A percentile compares a stretch with the other conserved stretches of the same genome.
phyloP scores from a whole-genome alignment of 495 filamentous ascomycete genomes.

The Annulohypoxylon maeteangense region DNA sequence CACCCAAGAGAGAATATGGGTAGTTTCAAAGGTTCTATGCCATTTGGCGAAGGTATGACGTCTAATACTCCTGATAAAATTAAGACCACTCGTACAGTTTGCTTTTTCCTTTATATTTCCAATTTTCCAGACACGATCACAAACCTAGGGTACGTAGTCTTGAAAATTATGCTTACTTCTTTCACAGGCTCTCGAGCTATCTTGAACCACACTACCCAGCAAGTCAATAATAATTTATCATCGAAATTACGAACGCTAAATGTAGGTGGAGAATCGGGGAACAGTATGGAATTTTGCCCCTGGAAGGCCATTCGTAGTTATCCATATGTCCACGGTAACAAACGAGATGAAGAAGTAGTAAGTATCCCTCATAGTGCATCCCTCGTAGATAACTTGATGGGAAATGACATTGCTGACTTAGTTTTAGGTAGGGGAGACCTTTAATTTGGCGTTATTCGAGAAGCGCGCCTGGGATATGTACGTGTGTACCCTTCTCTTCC shows the following conservation, averaged over 20 bases:
- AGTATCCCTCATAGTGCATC: conserved; percentile 25
- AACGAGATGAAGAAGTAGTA: conserved; percentile 56
- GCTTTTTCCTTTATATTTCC: not conserved
- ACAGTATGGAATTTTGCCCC: conserved; percentile 63
- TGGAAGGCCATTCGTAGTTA: conserved; percentile 68
- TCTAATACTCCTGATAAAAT: not conserved
- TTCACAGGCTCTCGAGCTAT: not conserved
- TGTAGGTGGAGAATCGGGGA: conserved; percentile 42
- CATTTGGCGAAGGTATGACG: not conserved
- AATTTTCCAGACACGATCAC: not conserved
- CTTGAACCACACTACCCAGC: not conserved
- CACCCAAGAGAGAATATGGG: not conserved
- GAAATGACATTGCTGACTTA: conserved; percentile 11
- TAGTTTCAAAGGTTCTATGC: not conserved
- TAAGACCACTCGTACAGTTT: not conserved
- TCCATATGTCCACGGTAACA: conserved; percentile 67
- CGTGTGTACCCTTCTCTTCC: conserved; percentile 51
- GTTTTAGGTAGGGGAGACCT: conserved; percentile 66
- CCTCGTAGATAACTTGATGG: no score
- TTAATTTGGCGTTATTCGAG: conserved; percentile 65
- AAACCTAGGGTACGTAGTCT: no score
- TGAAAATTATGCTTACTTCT: not conserved
- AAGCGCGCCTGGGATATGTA: conserved; percentile 77
- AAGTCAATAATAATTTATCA: not conserved
- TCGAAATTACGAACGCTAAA: conserved; percentile 33